A percentile compares a stretch with the other conserved stretches of the same genome.
Evolutionary conservation across 75 land plant genomes (phyloP).

Genomic region (Isoetes taiwanensis): DNA sequence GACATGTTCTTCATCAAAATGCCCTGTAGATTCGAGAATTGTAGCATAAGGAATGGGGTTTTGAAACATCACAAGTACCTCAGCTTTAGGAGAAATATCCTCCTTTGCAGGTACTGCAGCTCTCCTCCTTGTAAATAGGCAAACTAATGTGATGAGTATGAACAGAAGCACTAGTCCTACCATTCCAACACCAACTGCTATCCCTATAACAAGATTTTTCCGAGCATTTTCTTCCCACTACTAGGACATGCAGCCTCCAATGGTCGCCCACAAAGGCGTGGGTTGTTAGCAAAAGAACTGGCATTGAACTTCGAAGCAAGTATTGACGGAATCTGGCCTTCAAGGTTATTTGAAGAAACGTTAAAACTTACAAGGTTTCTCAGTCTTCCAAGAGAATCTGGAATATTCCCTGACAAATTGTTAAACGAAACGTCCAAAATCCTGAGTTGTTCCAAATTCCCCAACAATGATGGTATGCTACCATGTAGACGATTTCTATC

Average conservation of each 20-base stretch:
- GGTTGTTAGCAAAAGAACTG: background rate
- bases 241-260: no score
- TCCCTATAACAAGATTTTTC: no score
- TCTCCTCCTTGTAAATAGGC: no score
- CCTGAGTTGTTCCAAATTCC: background rate
- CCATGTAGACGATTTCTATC: constrained; percentile 1
- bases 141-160: constrained; percentile 23
- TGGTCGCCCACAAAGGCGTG: background rate
- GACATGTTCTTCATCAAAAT: background rate
- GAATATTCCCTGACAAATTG: background rate
- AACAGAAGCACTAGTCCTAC: constrained; percentile 27
- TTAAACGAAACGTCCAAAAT: background rate
- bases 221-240: no score
- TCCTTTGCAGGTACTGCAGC: no score
- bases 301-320: background rate
- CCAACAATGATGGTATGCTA: background rate
- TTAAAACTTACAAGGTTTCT: background rate
- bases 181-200: constrained; percentile 27
- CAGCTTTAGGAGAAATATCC: no score
- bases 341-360: background rate
- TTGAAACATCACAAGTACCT: background rate
- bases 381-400: background rate
- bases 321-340: background rate
- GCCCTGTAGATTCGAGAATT: background rate
- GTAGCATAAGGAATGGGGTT: background rate